Evolutionary conservation across 164 flowering plant genomes (phyloP).

Genomic region (Magnolia kwangsiensis): DNA sequence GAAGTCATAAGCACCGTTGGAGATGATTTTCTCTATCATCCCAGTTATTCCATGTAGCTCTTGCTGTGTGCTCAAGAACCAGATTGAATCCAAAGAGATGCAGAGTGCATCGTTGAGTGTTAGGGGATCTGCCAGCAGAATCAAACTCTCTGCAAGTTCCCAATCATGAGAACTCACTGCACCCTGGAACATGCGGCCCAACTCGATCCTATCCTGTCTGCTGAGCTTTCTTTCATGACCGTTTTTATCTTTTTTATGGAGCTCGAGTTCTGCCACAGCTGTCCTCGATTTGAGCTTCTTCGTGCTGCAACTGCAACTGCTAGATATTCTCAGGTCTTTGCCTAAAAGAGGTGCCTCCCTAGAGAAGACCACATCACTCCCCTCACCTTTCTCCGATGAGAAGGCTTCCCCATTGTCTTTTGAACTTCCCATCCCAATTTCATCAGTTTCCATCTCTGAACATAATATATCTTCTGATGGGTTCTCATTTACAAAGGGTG

Average conservation of each 20-base stretch:
- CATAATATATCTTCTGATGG: conserved; percentile 21
- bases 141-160: conserved; percentile 80
- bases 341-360: conserved; percentile 59
- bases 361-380: conserved; percentile 55
- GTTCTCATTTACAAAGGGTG: conserved; percentile 23
- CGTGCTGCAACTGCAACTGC: conserved; percentile 38
- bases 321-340: conserved; percentile 28
- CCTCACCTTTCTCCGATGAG: conserved; percentile 42
- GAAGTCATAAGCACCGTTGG: conserved; percentile 84
- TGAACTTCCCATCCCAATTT: conserved; percentile 18
- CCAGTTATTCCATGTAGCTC: conserved; percentile 69
- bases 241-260: conserved; percentile 40
- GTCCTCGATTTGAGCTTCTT: conserved; percentile 58
- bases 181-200: conserved; percentile 71
- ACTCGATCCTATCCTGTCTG: conserved; percentile 77
- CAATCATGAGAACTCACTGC: conserved; percentile 85
- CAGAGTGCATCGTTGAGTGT: conserved; percentile 87
- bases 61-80: conserved; percentile 72
- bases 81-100: conserved; percentile 78
- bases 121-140: conserved; percentile 71
- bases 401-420: conserved; percentile 24
- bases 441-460: conserved; percentile 50
- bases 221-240: conserved; percentile 61
- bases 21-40: conserved; percentile 68
- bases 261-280: conserved; percentile 36